Evolutionary conservation across 2,329 filamentous ascomycete species (phyloP).

Genomic region (Geosmithia putterillii): DNA sequence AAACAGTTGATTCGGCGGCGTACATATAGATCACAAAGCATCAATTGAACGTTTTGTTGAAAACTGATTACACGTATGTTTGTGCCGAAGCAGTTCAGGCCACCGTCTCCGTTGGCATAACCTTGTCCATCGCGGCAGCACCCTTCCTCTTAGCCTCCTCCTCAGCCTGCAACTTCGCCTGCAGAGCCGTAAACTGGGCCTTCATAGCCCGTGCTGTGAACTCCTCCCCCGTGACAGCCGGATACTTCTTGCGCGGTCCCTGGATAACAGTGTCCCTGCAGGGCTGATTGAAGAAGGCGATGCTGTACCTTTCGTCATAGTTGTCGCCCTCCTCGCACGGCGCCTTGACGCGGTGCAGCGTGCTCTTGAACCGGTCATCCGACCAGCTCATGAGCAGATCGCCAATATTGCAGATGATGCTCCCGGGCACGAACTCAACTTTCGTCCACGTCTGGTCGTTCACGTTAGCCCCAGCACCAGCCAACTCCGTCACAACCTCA

Average conservation of each 20-base stretch:
- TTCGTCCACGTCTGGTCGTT: conserved; percentile 47
- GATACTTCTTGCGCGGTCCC: conserved; percentile 50
- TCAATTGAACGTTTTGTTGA: too few relatives aligned
- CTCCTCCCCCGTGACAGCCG: conserved; percentile 44
- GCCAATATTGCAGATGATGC: conserved; percentile 54
- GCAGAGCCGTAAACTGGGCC: conserved; percentile 4
- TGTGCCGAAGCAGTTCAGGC: too few relatives aligned
- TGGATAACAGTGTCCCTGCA: conserved; percentile 45
- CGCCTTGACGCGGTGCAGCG: conserved; percentile 52
- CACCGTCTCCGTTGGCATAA: neutral
- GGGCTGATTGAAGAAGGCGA: conserved; percentile 56
- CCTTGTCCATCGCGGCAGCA: neutral
- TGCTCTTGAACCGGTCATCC: conserved; percentile 56
- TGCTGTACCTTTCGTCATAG: conserved; percentile 49
- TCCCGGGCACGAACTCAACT: conserved; percentile 38
- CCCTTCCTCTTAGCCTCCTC: neutral
- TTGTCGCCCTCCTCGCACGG: conserved; percentile 41
- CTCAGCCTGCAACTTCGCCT: neutral
- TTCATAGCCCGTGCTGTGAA: conserved; percentile 30
- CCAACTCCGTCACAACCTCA: conserved; percentile 47
- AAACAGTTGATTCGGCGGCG: neutral
- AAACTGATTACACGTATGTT: too few relatives aligned
- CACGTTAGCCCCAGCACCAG: too few relatives aligned
- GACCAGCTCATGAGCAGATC: conserved; percentile 56
- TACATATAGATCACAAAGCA: too few relatives aligned